Conservation (phyloP, 805 yeast genomes). For the Debaryomyces castellii region DNA sequence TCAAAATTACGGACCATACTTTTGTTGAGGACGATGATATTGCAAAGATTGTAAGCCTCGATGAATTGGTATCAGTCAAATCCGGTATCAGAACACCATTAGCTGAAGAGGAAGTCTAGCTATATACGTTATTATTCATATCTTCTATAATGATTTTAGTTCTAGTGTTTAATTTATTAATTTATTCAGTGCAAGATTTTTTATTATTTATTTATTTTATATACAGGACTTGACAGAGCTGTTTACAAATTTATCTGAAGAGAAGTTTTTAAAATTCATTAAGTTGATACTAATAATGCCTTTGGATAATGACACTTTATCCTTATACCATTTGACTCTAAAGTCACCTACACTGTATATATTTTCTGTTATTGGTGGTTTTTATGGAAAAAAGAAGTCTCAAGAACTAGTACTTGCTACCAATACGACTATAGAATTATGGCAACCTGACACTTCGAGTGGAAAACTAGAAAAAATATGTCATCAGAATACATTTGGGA, state of each 20-base stretch:
- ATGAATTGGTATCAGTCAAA: conserved; percentile 25
- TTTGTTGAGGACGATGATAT: conserved; percentile 31
- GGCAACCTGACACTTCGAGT: conserved; percentile 49
- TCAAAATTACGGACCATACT: conserved; percentile 46
- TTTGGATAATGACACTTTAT: conserved; percentile 31
- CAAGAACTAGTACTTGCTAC: conserved; percentile 67
- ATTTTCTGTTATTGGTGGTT: conserved; percentile 65
- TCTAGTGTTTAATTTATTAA: not conserved
- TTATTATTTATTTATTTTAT: not conserved
- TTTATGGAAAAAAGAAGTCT: conserved; percentile 48
- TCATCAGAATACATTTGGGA: conserved; percentile 54
- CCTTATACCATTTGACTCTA: conserved; percentile 71
- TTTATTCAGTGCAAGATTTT: not conserved
- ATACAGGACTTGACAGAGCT: not conserved
- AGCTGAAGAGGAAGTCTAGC: conserved; percentile 6
- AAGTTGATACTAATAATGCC: conserved; percentile 8
- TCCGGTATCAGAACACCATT: conserved; percentile 9
- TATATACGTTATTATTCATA: not conserved
- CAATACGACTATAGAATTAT: conserved; percentile 53
- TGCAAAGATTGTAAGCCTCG: conserved; percentile 17
- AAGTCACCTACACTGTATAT: conserved; percentile 55
- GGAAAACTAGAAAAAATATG: conserved; percentile 52
- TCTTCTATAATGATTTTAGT: not conserved
- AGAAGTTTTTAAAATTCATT: too few species aligned
- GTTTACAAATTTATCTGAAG: too few species aligned